These are phyloP conservation scores for Leccinum longicurvipes DNA, from an alignment of 768 basidiomycete species.

Conservation along the genomic window DNA sequence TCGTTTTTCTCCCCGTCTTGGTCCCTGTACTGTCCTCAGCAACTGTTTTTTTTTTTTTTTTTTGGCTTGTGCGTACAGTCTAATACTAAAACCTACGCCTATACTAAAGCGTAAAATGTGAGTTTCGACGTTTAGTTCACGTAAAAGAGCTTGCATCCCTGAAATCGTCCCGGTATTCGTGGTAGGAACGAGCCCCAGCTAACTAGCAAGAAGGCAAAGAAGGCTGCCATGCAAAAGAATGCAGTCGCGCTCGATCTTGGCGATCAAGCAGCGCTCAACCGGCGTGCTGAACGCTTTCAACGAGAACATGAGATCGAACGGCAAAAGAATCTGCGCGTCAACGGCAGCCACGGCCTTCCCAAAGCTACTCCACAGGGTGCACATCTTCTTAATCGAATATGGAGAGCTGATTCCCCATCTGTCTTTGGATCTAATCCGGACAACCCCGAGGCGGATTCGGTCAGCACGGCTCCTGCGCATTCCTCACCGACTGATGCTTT, in stretches of 20 bases:
- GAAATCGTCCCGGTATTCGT: background rate
- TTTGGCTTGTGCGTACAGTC: constrained; percentile 34
- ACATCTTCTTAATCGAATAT: constrained; percentile 50
- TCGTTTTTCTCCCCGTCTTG: too few relatives aligned
- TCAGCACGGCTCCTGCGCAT: constrained; percentile 34
- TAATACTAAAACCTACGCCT: constrained; percentile 58
- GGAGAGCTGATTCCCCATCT: constrained; percentile 46
- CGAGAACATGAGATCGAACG: constrained; percentile 86
- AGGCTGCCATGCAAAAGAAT: constrained; percentile 42
- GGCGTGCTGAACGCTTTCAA: constrained; percentile 85
- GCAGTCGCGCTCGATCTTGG: constrained; percentile 48
- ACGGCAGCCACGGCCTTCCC: constrained; percentile 32
- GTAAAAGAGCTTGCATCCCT: background rate
- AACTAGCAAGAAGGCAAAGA: constrained; percentile 64
- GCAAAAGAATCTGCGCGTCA: constrained; percentile 46
- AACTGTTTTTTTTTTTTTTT: constrained; percentile 8
- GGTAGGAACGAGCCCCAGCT: constrained; percentile 37
- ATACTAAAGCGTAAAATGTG: constrained; percentile 72
- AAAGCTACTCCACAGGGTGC: constrained; percentile 48
- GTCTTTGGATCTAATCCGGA: constrained; percentile 47
- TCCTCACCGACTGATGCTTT: constrained; percentile 7
- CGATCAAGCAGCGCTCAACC: constrained; percentile 67
- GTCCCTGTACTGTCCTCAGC: constrained; percentile 14
- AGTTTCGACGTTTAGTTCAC: constrained; percentile 19
- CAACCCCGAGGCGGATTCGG: constrained; percentile 72